Conservation (phyloP, 2,329 filamentous ascomycete genomes). For the Magnaporthiopsis rhizophila region DNA sequence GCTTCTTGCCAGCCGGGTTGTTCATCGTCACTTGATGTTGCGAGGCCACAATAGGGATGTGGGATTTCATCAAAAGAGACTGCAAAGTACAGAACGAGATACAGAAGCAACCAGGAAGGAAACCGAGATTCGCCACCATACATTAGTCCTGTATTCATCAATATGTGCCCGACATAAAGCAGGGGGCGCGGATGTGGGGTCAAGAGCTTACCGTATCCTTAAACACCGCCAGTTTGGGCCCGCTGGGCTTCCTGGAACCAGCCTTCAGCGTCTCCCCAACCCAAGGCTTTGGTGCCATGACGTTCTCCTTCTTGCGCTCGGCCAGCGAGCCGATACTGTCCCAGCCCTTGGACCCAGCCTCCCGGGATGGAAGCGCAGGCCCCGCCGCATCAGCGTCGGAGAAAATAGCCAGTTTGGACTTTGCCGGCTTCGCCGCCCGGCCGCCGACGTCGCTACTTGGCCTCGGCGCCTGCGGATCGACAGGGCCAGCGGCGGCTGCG, state of each 20-base stretch:
- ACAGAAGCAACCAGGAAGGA: constrained; percentile 33
- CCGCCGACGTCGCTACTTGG: constrained; percentile 38
- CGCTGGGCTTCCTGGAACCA: constrained; percentile 66
- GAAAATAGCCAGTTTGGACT: constrained; percentile 85
- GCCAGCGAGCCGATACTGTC: constrained; percentile 81
- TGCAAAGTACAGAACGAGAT: constrained; percentile 32
- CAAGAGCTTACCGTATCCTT: constrained; percentile 80
- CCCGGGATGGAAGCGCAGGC: constrained; percentile 45
- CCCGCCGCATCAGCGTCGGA: constrained; percentile 62
- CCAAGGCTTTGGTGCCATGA: constrained; percentile 80
- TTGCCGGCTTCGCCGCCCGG: constrained; percentile 54
- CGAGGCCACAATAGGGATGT: constrained; percentile 60
- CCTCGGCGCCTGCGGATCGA: constrained; percentile 54
- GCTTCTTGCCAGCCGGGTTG: constrained; percentile 70
- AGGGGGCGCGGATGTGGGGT: constrained; percentile 22
- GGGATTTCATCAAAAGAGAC: constrained; percentile 44
- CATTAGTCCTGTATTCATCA: constrained; percentile 98
- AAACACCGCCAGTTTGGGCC: constrained; percentile 83
- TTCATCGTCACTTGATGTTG: constrained; percentile 76
- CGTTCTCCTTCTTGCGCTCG: constrained; percentile 92
- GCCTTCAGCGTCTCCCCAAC: constrained; percentile 83
- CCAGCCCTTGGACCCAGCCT: constrained; percentile 65
- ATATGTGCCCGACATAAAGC: constrained; percentile 50
- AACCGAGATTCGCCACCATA: constrained; percentile 32
- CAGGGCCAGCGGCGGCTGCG: constrained; percentile 35